Percentiles rank a stretch among this genome's conserved stretches.
These are phyloP conservation scores for Geotrichum fermentans DNA, from an alignment of 1,139 yeast genomes.

Conservation along the genomic window DNA sequence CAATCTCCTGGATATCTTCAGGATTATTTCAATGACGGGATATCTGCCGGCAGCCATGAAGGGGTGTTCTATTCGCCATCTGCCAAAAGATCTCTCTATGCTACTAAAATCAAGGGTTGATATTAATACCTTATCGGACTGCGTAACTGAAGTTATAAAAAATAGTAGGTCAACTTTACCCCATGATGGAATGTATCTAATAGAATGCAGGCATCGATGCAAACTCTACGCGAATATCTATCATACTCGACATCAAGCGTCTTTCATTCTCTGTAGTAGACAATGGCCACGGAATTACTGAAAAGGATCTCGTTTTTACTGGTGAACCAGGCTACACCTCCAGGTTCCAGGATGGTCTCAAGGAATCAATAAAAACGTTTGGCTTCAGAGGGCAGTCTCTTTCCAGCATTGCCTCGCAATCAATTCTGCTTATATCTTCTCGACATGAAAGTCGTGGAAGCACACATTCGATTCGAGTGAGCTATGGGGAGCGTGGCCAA, in stretches of 20 bases:
- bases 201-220: constrained; percentile 44
- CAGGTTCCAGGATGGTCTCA: constrained; percentile 38
- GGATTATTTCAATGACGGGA: too few species aligned
- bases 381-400: constrained; percentile 40
- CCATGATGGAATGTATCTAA: too few species aligned
- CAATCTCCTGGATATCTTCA: too few species aligned
- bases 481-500: constrained; percentile 19
- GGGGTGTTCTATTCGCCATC: not conserved
- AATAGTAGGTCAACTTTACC: constrained; percentile 24
- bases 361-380: constrained; percentile 32
- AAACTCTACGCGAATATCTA: constrained; percentile 41
- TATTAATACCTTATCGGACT: constrained; percentile 21
- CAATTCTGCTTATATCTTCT: constrained; percentile 30
- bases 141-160: constrained; percentile 30
- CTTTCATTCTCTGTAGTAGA: constrained; percentile 46
- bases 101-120: constrained; percentile 15
- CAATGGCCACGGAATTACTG: constrained; percentile 52
- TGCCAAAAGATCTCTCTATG: constrained; percentile 3
- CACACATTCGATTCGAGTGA: constrained; percentile 33
- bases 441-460: constrained; percentile 40
- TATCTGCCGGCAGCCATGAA: too few species aligned
- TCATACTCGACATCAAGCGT: constrained; percentile 41
- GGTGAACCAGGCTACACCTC: constrained; percentile 42
- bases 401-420: constrained; percentile 27
- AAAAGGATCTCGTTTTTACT: constrained; percentile 46